Base-by-base conservation (phyloP, 805 yeast species). In the Priceomyces fermenticarens region DNA sequence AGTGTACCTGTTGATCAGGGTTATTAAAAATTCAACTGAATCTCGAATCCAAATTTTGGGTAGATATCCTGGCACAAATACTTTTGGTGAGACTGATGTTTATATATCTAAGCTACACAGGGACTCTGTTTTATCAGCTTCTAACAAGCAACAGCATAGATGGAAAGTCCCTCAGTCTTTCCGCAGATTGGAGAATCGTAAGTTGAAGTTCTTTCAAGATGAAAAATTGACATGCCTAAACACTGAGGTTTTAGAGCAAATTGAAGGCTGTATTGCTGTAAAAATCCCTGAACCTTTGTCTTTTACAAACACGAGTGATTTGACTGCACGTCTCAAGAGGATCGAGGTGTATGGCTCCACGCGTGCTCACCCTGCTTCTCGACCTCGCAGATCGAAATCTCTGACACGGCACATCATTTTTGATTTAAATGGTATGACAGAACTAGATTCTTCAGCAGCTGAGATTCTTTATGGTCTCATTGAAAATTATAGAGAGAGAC, bases 1-100 rank as follows among this genome's bases (percentile, higher is more conserved):
- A 36, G 78, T 79, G 0, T 86, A 88, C 50, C 88, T 95, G 32
- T 65, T 91, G 13, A 70, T 90, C 27, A 69, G 95, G 42, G 90
- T 91, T 4, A 60, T 72, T 27, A 63, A 62, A 41, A 62, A 67
- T 46, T 65, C 75, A 10, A 62, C 76, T 0, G 53, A 59, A 35
- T 70, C 75, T 6, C 54, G 72, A 29, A 72, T 72, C 46, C 74
- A 70, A 38, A 68, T 72, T 40, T 51, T 72, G 41, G 78, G 76
- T 1, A 55, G 77, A 32, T 54, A 63, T 23, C 72, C 62, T 26
- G 70, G 70, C 3, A 57, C 74, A 1, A 67, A 68, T 43, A 56
- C 58, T 1, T 70, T 70, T 43, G 53, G 68, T 20, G 66, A 70
- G 53, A 73, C 75, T 3, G 75, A 70, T 43, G 54, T 61, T 30